Evolutionary conservation across 2,329 filamentous ascomycete species (phyloP).

Genomic region (Ophiostoma ulmi): DNA sequence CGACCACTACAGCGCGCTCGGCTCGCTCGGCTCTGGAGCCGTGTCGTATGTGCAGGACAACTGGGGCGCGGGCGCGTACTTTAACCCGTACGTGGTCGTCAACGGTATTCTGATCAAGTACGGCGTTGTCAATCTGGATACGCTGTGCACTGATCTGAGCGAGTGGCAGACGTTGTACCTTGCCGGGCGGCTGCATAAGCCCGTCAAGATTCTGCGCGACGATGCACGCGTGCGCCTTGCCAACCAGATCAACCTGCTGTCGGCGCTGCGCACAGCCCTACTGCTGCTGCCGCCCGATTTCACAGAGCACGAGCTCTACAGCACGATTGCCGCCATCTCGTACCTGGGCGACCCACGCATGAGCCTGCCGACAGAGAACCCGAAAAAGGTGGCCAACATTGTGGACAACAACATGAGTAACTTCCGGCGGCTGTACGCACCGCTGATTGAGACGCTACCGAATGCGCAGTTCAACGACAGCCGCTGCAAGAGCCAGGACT

Average conservation of each 20-base stretch:
- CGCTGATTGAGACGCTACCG: conserved; percentile 81
- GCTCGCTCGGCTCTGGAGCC: conserved; percentile 74
- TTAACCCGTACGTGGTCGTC: conserved; percentile 90
- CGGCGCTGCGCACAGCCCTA: conserved; percentile 82
- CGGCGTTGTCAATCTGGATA: conserved; percentile 90
- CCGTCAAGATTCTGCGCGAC: conserved; percentile 94
- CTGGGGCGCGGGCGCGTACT: conserved; percentile 92
- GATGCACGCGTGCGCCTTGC: conserved; percentile 86
- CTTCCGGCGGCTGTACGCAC: conserved; percentile 86
- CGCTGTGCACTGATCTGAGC: conserved; percentile 76
- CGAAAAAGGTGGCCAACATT: conserved; percentile 88
- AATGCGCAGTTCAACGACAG: conserved; percentile 74
- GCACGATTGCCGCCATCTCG: conserved; percentile 83
- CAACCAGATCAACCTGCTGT: conserved; percentile 92
- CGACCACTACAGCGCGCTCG: conserved; percentile 85
- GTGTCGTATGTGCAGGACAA: conserved; percentile 82
- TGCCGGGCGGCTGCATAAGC: conserved; percentile 93
- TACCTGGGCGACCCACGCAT: conserved; percentile 97
- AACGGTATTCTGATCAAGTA: conserved; percentile 98
- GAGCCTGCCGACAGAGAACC: conserved; percentile 83
- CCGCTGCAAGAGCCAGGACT: conserved; percentile 52
- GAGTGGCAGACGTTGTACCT: conserved; percentile 94
- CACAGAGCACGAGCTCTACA: conserved; percentile 82
- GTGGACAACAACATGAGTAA: conserved; percentile 86
- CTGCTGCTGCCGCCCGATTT: conserved; percentile 79